A percentile compares a stretch with the other conserved stretches of the same genome.
Conservation (phyloP, 225 moss, liverwort and hornwort genomes). For the Straminergon stramineum region DNA sequence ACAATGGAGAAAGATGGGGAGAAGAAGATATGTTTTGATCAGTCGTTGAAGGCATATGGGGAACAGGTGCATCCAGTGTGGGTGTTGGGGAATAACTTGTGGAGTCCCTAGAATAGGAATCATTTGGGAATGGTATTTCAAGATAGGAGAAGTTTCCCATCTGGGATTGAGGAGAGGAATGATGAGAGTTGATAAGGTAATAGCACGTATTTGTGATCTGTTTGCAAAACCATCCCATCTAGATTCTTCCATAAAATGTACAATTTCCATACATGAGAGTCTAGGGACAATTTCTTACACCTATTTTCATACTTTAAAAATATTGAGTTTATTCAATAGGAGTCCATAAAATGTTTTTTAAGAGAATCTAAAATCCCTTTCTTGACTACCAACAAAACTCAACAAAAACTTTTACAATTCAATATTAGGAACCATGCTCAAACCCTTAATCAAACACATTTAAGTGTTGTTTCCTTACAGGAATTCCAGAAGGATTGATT, state of each 20-base stretch:
- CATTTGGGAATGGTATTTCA: conserved; percentile 22
- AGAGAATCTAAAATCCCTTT: background rate
- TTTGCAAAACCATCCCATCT: background rate
- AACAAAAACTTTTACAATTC: background rate
- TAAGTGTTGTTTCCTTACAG: background rate
- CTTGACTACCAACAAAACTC: background rate
- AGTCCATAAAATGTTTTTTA: background rate
- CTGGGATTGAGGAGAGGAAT: background rate
- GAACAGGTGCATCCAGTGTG: conserved; percentile 23
- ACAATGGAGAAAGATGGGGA: background rate
- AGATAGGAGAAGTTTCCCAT: conserved; percentile 7
- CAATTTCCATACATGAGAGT: background rate
- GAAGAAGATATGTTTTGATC: conserved; percentile 14
- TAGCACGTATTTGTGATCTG: background rate
- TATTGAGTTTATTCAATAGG: background rate
- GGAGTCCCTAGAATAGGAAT: background rate
- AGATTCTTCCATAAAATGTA: background rate
- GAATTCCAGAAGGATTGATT: background rate
- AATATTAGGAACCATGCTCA: background rate
- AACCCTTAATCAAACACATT: background rate
- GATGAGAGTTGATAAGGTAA: background rate
- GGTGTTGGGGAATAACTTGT: conserved; percentile 28
- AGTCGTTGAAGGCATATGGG: background rate
- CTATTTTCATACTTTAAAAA: background rate
- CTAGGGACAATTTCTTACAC: background rate